Evolutionary conservation across 2,329 filamentous ascomycete species (phyloP), one percentile per base, ranked within the genome.

Genomic region (Pseudopithomyces chartarum): DNA sequence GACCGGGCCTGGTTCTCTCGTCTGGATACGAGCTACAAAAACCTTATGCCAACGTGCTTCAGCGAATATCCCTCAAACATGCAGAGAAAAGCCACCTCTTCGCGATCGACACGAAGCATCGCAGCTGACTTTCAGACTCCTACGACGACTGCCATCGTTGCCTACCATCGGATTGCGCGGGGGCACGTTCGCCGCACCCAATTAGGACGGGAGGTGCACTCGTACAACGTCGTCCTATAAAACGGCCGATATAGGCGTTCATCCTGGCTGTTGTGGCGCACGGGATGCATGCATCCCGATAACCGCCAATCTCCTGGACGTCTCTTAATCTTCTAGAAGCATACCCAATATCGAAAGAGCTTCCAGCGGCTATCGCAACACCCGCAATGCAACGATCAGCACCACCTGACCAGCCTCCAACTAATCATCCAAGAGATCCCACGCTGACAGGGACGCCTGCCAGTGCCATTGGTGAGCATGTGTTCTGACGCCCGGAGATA

Each of bases 271-370:
- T n/a, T 46, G 47, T 56, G 47, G 52, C 47, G 54, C 49, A 36
- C 17, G 48, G 29, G 33, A 26, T 39, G 32, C 34, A 32, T 47
- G 39, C 19, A 19, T 40, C 8, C 17, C 38, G 47, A 56, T 56
- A 52, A 34, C 40, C 47, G 32, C 46, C 29, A 39, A 23, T 19
- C 7, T 20, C 52, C 23, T 48, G 22, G 52, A 50, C 47, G 34
- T 32, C 34, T 48, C n/a, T 42, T 43, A 48, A 46, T 48, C 32
- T 54, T 54, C 52, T 47, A 48, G 43, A 54, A 54, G 52, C 52
- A 42, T 42, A 42, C 36, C 22, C 34, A 47, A 40, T 42, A 43
- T 47, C 44, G 17, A 43, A 46, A 29, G 38, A 42, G 53, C 46
- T 50, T 50, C 45, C 38, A 55, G 46, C 52, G 44, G 45, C 45